Evolutionary conservation across 2,329 filamentous ascomycete genomes (phyloP).

Genomic region (Xylariomycetidae sp.): DNA sequence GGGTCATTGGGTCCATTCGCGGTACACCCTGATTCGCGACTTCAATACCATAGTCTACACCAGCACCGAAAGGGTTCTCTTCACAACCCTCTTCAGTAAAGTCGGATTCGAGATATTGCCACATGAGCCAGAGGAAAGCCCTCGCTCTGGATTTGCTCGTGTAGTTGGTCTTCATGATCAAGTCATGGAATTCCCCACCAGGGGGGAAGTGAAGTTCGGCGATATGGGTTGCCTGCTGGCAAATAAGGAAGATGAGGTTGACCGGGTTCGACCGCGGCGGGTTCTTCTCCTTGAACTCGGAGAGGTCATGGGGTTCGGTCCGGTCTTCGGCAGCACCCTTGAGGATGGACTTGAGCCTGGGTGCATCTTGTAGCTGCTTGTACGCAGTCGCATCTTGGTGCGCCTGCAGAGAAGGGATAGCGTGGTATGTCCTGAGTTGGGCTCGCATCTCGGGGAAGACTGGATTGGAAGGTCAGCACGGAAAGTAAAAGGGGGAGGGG

Average conservation of each 20-base stretch:
- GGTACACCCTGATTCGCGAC: constrained; percentile 67
- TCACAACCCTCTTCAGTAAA: constrained; percentile 83
- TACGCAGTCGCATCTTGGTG: constrained; percentile 93
- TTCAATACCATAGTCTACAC: constrained; percentile 58
- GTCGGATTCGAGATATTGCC: constrained; percentile 97
- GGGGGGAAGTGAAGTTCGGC: constrained; percentile 88
- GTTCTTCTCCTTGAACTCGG: constrained; percentile 65
- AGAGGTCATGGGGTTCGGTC: constrained; percentile 73
- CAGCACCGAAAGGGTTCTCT: constrained; percentile 81
- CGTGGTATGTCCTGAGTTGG: constrained; percentile 94
- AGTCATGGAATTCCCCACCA: constrained; percentile 86
- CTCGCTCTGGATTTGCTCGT: constrained; percentile 76
- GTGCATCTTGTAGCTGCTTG: constrained; percentile 96
- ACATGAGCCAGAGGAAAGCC: constrained; percentile 96
- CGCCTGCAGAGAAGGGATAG: constrained; percentile 91
- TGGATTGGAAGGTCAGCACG: constrained; percentile 7
- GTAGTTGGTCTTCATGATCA: constrained; percentile 84
- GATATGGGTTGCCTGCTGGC: constrained; percentile 81
- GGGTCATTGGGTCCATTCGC: constrained; percentile 55
- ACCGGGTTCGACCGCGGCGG: constrained; percentile 87
- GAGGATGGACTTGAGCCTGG: constrained; percentile 90
- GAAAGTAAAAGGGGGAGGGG: constrained; percentile 1
- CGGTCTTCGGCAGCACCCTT: constrained; percentile 94
- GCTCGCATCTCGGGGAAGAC: constrained; percentile 99
- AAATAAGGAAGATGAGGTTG: constrained; percentile 92